These are phyloP conservation scores for Macadamia integrifolia DNA, from an alignment of 164 flowering plant species.

Conservation along the genomic window DNA sequence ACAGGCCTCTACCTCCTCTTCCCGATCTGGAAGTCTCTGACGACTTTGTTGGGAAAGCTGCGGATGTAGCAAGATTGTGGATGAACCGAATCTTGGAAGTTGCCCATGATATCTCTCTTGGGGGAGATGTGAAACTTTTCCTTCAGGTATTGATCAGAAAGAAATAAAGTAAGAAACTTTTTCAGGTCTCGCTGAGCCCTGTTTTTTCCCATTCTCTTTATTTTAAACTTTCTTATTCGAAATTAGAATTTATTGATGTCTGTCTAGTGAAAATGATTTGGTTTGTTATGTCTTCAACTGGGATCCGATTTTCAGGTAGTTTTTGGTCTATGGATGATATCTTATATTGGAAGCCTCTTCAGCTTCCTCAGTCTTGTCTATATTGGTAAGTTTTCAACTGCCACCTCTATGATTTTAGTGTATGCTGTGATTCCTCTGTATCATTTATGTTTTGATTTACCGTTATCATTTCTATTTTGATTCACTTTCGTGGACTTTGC, in stretches of 20 bases:
- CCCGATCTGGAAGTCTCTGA: constrained; percentile 79
- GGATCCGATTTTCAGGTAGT: constrained; percentile 43
- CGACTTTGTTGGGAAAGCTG: constrained; percentile 36
- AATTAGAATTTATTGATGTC: not conserved
- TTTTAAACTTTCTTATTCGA: not conserved
- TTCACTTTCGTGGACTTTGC: not conserved
- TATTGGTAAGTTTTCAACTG: constrained; percentile 48
- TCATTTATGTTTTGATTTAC: not conserved
- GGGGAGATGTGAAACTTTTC: constrained; percentile 45
- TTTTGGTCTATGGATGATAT: constrained; percentile 46
- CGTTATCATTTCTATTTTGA: not conserved
- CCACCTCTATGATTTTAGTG: not conserved
- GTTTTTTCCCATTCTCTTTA: not conserved
- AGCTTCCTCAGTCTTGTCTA: constrained; percentile 70
- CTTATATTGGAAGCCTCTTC: constrained; percentile 67
- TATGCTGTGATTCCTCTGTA: not conserved
- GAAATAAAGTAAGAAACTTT: no score
- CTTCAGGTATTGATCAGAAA: constrained; percentile 39
- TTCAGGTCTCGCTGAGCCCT: not conserved
- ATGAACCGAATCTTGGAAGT: constrained; percentile 47
- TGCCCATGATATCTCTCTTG: constrained; percentile 62
- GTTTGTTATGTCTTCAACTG: not conserved
- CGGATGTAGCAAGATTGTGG: constrained; percentile 37
- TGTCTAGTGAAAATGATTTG: not conserved
- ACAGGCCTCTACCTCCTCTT: constrained; percentile 84